These are phyloP conservation scores for Colletotrichum caudatum DNA, from an alignment of 2,329 filamentous ascomycete species.

Conservation along the genomic window DNA sequence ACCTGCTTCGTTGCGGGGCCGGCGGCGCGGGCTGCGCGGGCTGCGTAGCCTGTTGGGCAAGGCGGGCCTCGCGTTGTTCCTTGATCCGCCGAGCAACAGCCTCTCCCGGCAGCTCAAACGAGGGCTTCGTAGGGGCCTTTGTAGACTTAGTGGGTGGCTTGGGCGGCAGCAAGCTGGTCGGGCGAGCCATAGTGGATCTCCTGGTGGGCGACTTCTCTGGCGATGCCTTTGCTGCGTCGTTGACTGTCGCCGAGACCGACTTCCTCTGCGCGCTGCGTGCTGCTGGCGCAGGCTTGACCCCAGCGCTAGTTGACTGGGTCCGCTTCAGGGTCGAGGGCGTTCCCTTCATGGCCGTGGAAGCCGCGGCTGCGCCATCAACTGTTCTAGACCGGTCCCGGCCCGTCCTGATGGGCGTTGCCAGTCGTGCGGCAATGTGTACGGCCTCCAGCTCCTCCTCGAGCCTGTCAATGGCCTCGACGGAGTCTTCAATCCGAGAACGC, in stretches of 20 bases:
- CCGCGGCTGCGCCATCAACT: background rate
- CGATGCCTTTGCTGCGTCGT: conserved; percentile 46
- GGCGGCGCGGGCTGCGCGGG: conserved; percentile 42
- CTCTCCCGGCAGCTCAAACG: conserved; percentile 73
- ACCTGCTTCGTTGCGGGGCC: conserved; percentile 60
- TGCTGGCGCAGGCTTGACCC: conserved; percentile 53
- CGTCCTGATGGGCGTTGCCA: conserved; percentile 48
- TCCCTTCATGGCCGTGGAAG: background rate
- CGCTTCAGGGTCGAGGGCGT: conserved; percentile 39
- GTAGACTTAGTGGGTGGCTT: conserved; percentile 64
- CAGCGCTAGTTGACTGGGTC: conserved; percentile 54
- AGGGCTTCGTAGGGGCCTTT: conserved; percentile 66
- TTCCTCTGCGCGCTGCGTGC: conserved; percentile 57
- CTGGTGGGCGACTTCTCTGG: conserved; percentile 42
- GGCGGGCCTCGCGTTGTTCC: conserved; percentile 69
- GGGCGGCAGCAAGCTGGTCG: conserved; percentile 58
- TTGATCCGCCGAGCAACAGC: conserved; percentile 68
- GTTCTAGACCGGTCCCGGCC: background rate
- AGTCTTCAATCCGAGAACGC: conserved; percentile 70
- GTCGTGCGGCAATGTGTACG: conserved; percentile 56
- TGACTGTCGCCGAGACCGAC: conserved; percentile 51
- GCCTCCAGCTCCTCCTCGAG: conserved; percentile 73
- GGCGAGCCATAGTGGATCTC: conserved; percentile 49
- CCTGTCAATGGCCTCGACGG: conserved; percentile 70
- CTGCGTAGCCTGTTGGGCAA: conserved; percentile 51